A percentile compares a stretch with the other conserved stretches of the same genome.
Conservation (phyloP, 2,329 filamentous ascomycete genomes). For the Graphilbum sp. region DNA sequence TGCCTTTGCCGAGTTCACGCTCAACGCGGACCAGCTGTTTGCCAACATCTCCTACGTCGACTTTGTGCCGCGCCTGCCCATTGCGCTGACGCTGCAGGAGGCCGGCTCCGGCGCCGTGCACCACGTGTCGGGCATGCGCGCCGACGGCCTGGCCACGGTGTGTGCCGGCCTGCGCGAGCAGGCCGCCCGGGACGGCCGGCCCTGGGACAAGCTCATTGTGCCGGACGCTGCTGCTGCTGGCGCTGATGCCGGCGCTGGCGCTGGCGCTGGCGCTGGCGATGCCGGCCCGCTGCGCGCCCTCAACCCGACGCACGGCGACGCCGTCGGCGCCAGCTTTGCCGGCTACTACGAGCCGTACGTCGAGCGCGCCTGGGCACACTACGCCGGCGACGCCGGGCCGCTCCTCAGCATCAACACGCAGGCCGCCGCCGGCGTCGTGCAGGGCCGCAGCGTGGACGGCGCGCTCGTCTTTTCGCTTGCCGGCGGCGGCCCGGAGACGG, state of each 20-base stretch:
- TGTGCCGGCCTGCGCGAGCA: conserved; percentile 38
- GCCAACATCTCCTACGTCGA: conserved; percentile 53
- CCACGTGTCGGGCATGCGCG: conserved; percentile 39
- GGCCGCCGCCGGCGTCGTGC: conserved; percentile 35
- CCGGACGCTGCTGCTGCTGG: too few relatives aligned
- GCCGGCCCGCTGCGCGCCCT: conserved; percentile 21
- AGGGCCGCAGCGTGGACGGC: conserved; percentile 29
- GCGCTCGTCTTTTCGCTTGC: conserved; percentile 21
- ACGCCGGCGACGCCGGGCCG: conserved; percentile 11
- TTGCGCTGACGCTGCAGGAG: conserved; percentile 31
- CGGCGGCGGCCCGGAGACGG: too few relatives aligned
- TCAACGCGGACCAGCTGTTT: conserved; percentile 38
- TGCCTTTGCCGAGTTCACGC: conserved; percentile 45
- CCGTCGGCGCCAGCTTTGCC: conserved; percentile 25
- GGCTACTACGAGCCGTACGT: conserved; percentile 27
- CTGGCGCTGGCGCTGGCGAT: too few relatives aligned
- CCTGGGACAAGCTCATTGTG: conserved; percentile 43
- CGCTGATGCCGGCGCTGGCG: too few relatives aligned
- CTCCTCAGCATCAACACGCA: conserved; percentile 50
- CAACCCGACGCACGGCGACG: conserved; percentile 25
- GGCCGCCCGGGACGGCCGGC: conserved; percentile 33
- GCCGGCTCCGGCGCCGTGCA: conserved; percentile 21
- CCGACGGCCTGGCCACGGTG: conserved; percentile 38
- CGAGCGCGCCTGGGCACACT: conserved; percentile 24
- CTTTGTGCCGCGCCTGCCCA: conserved; percentile 40